Evolutionary conservation across 176 grass and related monocot species (phyloP).

Genomic region (Elymus sibiricus): DNA sequence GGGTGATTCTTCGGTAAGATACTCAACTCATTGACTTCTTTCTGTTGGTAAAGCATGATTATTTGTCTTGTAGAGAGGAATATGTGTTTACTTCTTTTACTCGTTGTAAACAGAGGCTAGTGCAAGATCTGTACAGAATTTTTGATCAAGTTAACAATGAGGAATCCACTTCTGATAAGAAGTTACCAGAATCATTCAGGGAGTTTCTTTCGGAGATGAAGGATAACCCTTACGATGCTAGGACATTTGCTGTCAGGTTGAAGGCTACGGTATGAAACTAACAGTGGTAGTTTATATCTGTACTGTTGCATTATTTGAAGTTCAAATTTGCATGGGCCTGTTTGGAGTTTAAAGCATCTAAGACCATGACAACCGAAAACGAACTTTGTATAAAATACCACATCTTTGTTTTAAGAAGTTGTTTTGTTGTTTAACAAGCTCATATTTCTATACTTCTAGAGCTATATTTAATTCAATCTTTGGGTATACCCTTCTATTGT

Average conservation of each 20-base stretch:
- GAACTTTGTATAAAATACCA: not conserved
- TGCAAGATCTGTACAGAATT: conserved; percentile 81
- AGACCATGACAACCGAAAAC: not conserved
- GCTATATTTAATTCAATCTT: not conserved
- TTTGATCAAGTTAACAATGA: conserved; percentile 78
- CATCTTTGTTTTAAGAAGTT: not conserved
- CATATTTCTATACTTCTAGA: not conserved
- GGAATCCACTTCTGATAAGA: conserved; percentile 47
- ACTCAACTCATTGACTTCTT: conserved; percentile 7
- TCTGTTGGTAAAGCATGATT: conserved; percentile 10
- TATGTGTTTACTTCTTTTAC: conserved; percentile 23
- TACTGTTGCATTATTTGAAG: not conserved
- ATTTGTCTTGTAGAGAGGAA: conserved; percentile 20
- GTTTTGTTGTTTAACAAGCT: not conserved
- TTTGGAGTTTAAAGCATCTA: not conserved
- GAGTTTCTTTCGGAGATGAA: conserved; percentile 88
- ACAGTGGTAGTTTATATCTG: not conserved
- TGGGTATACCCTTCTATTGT: not conserved
- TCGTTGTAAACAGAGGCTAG: conserved; percentile 58
- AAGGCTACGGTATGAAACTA: conserved; percentile 71
- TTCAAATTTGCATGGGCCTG: not conserved
- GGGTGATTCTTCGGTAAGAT: conserved; percentile 69
- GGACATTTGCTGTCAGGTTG: conserved; percentile 67
- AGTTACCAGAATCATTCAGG: conserved; percentile 75
- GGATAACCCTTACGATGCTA: conserved; percentile 80